phyloP scores from a whole-genome alignment of 2,329 filamentous ascomycete species.

The Sporothrix dimorphospora region DNA sequence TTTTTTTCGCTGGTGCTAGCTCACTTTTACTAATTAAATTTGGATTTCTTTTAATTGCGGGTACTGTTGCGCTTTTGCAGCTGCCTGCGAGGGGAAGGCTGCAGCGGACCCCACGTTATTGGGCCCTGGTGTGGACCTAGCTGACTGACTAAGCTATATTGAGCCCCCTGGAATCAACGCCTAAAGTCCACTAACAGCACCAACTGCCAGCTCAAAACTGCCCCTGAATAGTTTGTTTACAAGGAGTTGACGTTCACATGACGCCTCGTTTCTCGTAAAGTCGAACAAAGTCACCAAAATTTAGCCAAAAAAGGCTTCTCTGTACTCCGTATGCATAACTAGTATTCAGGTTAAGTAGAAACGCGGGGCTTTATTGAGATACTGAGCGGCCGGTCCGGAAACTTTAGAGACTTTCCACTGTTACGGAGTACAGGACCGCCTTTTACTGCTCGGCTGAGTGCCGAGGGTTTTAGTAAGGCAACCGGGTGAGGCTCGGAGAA shows the following conservation, averaged over 20 bases:
- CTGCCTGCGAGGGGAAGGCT: conserved; percentile 19
- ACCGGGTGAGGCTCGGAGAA: too few species aligned
- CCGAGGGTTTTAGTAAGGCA: too few species aligned
- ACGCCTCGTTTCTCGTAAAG: not conserved
- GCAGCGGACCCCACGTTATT: conserved; percentile 15
- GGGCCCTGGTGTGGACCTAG: not conserved
- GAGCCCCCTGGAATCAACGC: not conserved
- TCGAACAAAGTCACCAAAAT: too few species aligned
- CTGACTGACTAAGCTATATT: not conserved
- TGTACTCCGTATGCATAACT: too few species aligned
- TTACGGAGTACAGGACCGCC: too few species aligned
- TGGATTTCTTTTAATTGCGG: conserved; percentile 21
- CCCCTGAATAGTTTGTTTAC: conserved; percentile 7
- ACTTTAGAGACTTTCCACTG: too few species aligned
- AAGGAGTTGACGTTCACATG: not conserved
- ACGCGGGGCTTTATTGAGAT: too few species aligned
- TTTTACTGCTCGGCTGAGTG: too few species aligned
- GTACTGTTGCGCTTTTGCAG: conserved; percentile 7
- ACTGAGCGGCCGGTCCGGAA: too few species aligned
- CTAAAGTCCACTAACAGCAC: not conserved
- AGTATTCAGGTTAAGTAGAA: too few species aligned
- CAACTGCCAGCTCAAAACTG: not conserved
- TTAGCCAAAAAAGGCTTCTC: too few species aligned
- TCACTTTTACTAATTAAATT: conserved; percentile 17
- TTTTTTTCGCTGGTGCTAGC: conserved; percentile 20